phyloP scores from a whole-genome alignment of 305 asterid genomes.

The Fraxinus platypoda region DNA sequence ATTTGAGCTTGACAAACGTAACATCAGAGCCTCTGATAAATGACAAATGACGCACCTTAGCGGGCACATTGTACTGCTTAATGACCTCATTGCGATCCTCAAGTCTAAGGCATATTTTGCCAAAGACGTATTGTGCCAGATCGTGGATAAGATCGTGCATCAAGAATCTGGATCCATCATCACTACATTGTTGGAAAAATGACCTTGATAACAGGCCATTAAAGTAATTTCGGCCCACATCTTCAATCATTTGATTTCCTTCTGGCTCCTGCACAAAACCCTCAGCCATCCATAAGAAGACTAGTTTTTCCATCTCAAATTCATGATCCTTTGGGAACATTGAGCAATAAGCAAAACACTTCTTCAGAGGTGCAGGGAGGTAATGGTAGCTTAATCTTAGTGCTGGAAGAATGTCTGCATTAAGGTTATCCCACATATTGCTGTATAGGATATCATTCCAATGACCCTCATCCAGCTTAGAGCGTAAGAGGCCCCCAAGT shows the following conservation, averaged over 20 bases:
- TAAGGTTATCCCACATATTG: constrained; percentile 46
- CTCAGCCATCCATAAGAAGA: constrained; percentile 49
- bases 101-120: constrained; percentile 7
- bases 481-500: constrained; percentile 51
- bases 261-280: constrained; percentile 37
- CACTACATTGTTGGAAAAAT: constrained; percentile 25
- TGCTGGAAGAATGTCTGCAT: constrained; percentile 38
- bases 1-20: neutral
- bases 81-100: neutral
- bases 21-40: neutral
- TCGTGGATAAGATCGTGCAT: constrained; percentile 41
- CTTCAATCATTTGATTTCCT: constrained; percentile 36
- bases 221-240: constrained; percentile 32
- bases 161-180: constrained; percentile 22
- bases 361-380: constrained; percentile 43
- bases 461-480: constrained; percentile 23
- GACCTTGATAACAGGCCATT: constrained; percentile 29
- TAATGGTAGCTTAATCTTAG: constrained; percentile 49
- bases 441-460: constrained; percentile 41
- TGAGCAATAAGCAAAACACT: constrained; percentile 53
- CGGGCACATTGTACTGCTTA: neutral
- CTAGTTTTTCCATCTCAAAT: constrained; percentile 39
- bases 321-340: constrained; percentile 45
- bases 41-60: constrained; percentile 29
- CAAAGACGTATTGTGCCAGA: constrained; percentile 30